These are phyloP conservation scores for Euphrasia arctica DNA, from an alignment of 305 asterid species.

Conservation along the genomic window DNA sequence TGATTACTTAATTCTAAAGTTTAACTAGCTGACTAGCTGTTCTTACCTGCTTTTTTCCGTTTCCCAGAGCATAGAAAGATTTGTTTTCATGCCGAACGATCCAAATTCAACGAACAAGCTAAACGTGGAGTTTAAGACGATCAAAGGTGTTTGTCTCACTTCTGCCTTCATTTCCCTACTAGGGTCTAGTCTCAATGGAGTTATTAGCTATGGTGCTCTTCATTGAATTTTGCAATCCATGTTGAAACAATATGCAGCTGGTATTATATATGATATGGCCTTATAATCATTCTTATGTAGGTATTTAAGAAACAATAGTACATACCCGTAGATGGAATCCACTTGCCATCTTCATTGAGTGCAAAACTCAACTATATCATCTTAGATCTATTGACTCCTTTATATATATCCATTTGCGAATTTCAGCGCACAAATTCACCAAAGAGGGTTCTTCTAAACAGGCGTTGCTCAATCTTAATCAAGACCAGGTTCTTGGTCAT, in stretches of 20 bases:
- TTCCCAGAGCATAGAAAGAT: constrained; percentile 62
- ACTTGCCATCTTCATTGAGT: constrained; percentile 5
- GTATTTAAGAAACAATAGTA: constrained; percentile 7
- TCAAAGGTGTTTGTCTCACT: constrained; percentile 53
- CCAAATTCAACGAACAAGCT: constrained; percentile 56
- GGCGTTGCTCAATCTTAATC: constrained; percentile 71
- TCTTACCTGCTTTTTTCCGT: constrained; percentile 11
- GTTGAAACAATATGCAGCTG: background rate
- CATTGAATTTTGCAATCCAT: constrained; percentile 18
- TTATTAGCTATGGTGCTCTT: constrained; percentile 17
- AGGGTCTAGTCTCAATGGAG: background rate
- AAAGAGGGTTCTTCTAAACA: constrained; percentile 76
- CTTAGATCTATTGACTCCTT: constrained; percentile 15
- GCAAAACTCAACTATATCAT: background rate
- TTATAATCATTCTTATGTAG: constrained; percentile 15
- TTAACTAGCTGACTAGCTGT: background rate
- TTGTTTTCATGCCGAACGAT: constrained; percentile 62
- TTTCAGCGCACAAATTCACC: constrained; percentile 67
- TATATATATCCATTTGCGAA: constrained; percentile 21
- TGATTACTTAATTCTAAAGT: background rate
- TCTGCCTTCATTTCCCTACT: constrained; percentile 22
- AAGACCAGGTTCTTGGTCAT: constrained; percentile 54
- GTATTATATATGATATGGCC: background rate
- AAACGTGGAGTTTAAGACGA: constrained; percentile 69
- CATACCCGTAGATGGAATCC: background rate